Conservation (phyloP, 2,329 filamentous ascomycete genomes). For the Colletotrichum godetiae region DNA sequence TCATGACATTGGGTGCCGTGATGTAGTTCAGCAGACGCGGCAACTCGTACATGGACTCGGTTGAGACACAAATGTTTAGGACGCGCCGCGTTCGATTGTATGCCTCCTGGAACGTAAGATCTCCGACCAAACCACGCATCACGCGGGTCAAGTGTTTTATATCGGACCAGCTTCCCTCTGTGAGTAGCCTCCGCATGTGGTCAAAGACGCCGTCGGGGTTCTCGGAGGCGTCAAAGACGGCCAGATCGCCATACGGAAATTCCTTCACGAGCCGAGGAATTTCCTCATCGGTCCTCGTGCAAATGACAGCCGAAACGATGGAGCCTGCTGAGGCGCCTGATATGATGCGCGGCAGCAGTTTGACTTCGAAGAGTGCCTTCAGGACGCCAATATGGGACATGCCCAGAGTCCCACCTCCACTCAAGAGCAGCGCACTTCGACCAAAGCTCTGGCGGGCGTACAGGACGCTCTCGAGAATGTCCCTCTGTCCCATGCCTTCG, state of each 20-base stretch:
- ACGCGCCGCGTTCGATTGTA: constrained; percentile 95
- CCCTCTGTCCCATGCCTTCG: constrained; percentile 67
- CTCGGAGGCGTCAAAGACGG: constrained; percentile 77
- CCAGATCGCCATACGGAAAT: constrained; percentile 84
- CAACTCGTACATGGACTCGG: constrained; percentile 86
- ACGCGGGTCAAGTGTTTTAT: constrained; percentile 84
- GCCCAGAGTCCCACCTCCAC: constrained; percentile 88
- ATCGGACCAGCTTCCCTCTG: constrained; percentile 86
- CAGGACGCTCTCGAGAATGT: constrained; percentile 75
- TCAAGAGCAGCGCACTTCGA: constrained; percentile 84
- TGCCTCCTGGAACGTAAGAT: constrained; percentile 94
- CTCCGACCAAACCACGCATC: constrained; percentile 83
- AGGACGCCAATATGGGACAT: constrained; percentile 93
- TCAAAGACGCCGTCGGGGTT: constrained; percentile 72
- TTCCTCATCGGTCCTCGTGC: constrained; percentile 81
- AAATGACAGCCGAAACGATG: constrained; percentile 85
- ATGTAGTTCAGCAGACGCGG: constrained; percentile 91
- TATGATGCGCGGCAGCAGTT: constrained; percentile 84
- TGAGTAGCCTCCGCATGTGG: constrained; percentile 79
- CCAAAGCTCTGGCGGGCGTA: constrained; percentile 84
- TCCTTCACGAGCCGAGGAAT: constrained; percentile 75
- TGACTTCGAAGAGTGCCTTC: constrained; percentile 80
- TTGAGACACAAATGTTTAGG: constrained; percentile 93
- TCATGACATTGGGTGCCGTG: constrained; percentile 92
- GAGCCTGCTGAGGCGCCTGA: constrained; percentile 89